phyloP scores from a whole-genome alignment of 2,329 filamentous ascomycete species.

The Allantophomopsis cytisporea region DNA sequence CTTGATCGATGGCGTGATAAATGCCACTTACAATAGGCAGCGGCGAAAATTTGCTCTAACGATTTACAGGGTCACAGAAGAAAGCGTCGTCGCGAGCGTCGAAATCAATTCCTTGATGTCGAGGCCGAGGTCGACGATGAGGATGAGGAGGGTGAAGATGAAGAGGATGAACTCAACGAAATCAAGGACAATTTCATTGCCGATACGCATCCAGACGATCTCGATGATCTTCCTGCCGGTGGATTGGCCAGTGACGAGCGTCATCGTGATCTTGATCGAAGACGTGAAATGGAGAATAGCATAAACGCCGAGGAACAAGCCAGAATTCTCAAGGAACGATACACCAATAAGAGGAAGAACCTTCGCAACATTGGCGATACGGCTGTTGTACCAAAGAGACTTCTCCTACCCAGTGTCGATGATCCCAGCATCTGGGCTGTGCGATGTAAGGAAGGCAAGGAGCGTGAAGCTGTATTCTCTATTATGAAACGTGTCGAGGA shows the following conservation, averaged over 20 bases:
- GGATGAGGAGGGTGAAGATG: constrained; percentile 76
- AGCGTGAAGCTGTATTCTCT: constrained; percentile 76
- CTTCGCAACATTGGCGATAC: constrained; percentile 53
- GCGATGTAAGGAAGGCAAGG: constrained; percentile 88
- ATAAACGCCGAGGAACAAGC: constrained; percentile 92
- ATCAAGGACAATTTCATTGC: constrained; percentile 70
- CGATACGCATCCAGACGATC: constrained; percentile 81
- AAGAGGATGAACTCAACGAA: constrained; percentile 78
- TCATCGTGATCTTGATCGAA: constrained; percentile 87
- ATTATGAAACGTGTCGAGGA: constrained; percentile 87
- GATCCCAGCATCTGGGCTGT: constrained; percentile 95
- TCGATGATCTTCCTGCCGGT: constrained; percentile 59
- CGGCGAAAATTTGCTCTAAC: background rate
- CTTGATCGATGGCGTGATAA: background rate
- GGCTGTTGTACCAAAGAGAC: constrained; percentile 67
- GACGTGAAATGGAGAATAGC: constrained; percentile 74
- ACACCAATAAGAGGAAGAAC: constrained; percentile 64
- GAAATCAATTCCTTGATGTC: constrained; percentile 88
- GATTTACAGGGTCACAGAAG: constrained; percentile 48
- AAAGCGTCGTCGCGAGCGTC: constrained; percentile 64
- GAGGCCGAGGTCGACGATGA: constrained; percentile 96
- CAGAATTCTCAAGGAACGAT: constrained; percentile 73
- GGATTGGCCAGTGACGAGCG: constrained; percentile 79
- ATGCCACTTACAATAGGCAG: too few species aligned
- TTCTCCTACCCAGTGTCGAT: constrained; percentile 83